A percentile compares a stretch with the other conserved stretches of the same genome.
phyloP scores from a whole-genome alignment of 2,329 filamentous ascomycete species.

The Pseudonectria foliicola region DNA sequence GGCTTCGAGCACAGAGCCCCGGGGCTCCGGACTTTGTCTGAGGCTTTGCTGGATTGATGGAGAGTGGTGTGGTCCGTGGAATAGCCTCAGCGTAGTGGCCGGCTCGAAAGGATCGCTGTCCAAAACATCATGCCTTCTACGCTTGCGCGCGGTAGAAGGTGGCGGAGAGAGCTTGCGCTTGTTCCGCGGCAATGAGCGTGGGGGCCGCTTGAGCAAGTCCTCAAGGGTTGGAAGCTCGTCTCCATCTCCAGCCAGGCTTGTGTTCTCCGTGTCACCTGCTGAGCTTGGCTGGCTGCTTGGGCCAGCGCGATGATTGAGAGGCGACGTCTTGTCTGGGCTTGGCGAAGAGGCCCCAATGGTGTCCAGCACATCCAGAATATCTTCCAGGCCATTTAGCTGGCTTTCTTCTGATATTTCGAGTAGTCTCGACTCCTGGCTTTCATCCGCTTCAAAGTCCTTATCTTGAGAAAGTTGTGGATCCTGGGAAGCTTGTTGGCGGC shows the following conservation, averaged over 20 bases:
- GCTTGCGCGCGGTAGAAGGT: slow-evolving; percentile 23
- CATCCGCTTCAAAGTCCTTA: slow-evolving; percentile 41
- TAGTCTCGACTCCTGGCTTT: slow-evolving; percentile 37
- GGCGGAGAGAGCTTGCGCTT: slow-evolving; percentile 20
- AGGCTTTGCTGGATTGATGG: slow-evolving; percentile 16
- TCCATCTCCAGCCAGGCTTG: slow-evolving; percentile 27
- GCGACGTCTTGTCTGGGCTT: slow-evolving; percentile 24
- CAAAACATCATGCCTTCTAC: slow-evolving; percentile 23
- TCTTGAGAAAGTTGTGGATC: slow-evolving; percentile 39
- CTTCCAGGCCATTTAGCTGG: slow-evolving; percentile 18
- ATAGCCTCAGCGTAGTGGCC: slow-evolving; percentile 13
- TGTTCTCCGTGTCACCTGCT: slow-evolving; percentile 29
- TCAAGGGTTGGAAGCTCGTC: slow-evolving; percentile 30
- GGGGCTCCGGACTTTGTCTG: slow-evolving; percentile 10
- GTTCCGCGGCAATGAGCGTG: slow-evolving; percentile 8
- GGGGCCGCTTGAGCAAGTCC: slow-evolving; percentile 23
- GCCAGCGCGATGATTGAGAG: slow-evolving; percentile 14
- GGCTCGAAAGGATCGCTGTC: slow-evolving; percentile 27
- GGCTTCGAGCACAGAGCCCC: not conserved
- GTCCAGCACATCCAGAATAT: slow-evolving; percentile 12
- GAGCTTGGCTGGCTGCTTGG: slow-evolving; percentile 30
- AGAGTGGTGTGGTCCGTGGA: slow-evolving; percentile 8
- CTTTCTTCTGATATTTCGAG: slow-evolving; percentile 29
- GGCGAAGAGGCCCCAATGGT: slow-evolving; percentile 20
- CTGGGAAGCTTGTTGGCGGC: slow-evolving; percentile 37